Conservation (phyloP, 192 early-diverging fungal genomes). For the Chytriomyces sp. region DNA sequence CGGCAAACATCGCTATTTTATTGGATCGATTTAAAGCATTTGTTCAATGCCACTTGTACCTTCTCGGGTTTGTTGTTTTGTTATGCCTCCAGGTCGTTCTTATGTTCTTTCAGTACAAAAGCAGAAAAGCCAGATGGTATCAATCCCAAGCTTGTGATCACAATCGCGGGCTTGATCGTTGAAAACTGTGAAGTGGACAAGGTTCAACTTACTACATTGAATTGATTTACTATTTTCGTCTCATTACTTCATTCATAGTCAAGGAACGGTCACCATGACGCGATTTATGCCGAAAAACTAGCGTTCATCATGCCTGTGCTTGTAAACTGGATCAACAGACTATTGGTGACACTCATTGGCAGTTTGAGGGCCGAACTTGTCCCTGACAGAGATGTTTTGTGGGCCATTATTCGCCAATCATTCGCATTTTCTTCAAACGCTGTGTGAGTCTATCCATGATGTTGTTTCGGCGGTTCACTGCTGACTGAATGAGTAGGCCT, state of each 20-base stretch:
- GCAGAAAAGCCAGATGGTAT: not conserved
- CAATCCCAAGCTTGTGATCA: not conserved
- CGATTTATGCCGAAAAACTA: not conserved
- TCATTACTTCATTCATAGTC: not conserved
- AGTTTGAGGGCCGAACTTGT: not conserved
- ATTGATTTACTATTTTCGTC: no score
- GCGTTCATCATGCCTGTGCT: not conserved
- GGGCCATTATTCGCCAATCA: constrained; percentile 7
- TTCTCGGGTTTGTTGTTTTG: not conserved
- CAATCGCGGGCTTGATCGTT: constrained; percentile 2
- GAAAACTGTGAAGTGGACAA: not conserved
- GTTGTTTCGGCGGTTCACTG: not conserved
- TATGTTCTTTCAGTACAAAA: not conserved
- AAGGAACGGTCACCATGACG: constrained; percentile 3
- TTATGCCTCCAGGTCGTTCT: no score
- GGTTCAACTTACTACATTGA: constrained; percentile 1
- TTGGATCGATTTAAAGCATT: constrained; percentile 19
- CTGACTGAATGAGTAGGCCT: not conserved
- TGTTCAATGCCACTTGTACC: constrained; percentile 11
- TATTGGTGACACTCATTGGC: not conserved
- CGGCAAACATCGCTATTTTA: not conserved
- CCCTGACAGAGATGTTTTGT: constrained; percentile 4
- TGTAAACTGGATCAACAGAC: constrained; percentile 3
- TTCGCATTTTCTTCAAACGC: constrained; percentile 7
- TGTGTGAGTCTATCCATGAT: not conserved